Evolutionary conservation across 345 rosid genomes (phyloP), one percentile per base, ranked within the genome.

Genomic region (Fremontodendron californicum): DNA sequence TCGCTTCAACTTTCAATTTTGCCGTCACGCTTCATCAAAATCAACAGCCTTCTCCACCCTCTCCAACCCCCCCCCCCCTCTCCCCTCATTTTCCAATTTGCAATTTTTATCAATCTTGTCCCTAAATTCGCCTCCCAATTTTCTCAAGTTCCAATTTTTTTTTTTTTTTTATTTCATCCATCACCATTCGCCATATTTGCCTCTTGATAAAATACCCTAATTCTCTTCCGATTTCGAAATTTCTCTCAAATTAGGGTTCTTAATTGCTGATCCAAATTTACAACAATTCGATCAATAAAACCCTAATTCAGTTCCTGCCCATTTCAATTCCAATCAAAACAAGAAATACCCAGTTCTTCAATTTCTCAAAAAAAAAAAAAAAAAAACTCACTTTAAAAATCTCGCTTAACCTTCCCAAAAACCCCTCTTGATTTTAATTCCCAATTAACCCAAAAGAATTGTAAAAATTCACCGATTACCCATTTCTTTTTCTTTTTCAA

Each of bases 321-420:
- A 46, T 75, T 45, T 51, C 55, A 5, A 19, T 68, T 71, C 78
- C 71, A 43, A 77, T 23, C 66, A 23, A 39, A 62, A 23, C n/a
- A 33, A 51, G 27, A 52, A 5, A 49, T 31, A 13, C 29, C 75
- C 45, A 12, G 18, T 71, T 71, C 42, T 49, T 49, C 58, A 5
- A 16, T 45, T 46, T 69, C 25, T 27, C 1, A 35, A 18, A 63
- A n/a, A 3, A 35, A 18, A 63, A n/a, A 7, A 31, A 5, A 42
- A 57, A 23, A 57, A 57, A 45, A 0, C 11, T 46, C 6, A 9
- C 37, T 69, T 69, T 16, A 69, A 69, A 66, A 69, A 27, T 46
- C 57, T 69, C 25, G 21, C 21, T 46, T 27, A 9, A 25, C 40
- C 33, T 45, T 45, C 35, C 23, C n/a, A 0, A 69, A 46, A 46